These are phyloP conservation scores for Fusarium sp. DNA, from an alignment of 2,329 filamentous ascomycete genomes.

Conservation along the genomic window DNA sequence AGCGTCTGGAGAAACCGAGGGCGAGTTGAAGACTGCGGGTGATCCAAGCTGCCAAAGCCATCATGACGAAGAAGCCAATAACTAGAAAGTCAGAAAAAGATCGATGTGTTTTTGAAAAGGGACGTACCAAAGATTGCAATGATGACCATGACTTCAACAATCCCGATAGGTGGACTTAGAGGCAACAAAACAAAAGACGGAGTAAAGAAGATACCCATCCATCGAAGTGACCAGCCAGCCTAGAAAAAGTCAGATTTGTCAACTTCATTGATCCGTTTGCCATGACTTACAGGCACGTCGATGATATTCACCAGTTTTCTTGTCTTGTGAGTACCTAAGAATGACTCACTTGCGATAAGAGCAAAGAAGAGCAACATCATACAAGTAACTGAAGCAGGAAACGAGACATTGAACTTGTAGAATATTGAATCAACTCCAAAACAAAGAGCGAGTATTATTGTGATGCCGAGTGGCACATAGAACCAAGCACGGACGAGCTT, in stretches of 20 bases:
- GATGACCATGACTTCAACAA: constrained; percentile 68
- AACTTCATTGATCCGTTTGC: background rate
- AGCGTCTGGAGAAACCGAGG: constrained; percentile 64
- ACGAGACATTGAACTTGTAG: constrained; percentile 62
- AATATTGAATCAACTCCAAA: constrained; percentile 60
- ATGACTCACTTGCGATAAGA: constrained; percentile 60
- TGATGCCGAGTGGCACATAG: constrained; percentile 61
- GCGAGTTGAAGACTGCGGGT: constrained; percentile 65
- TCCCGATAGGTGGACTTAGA: constrained; percentile 65
- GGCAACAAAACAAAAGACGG: constrained; percentile 71
- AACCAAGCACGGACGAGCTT: constrained; percentile 58
- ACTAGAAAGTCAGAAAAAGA: constrained; percentile 52
- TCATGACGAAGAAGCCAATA: constrained; percentile 66
- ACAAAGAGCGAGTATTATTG: constrained; percentile 56
- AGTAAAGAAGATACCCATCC: constrained; percentile 70
- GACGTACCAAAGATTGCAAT: constrained; percentile 68
- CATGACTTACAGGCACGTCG: constrained; percentile 63
- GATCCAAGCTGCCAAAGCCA: constrained; percentile 65
- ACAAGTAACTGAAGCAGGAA: constrained; percentile 71
- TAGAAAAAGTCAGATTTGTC: constrained; percentile 44
- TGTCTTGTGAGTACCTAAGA: constrained; percentile 63
- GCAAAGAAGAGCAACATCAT: constrained; percentile 66
- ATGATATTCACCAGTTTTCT: constrained; percentile 62
- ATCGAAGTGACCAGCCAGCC: constrained; percentile 68
- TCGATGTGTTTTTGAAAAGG: no score